Evolutionary conservation across 1,284 basidiomycete species (phyloP), one percentile per base, ranked within the genome.

Genomic region (Melanopsichium pennsylvanicum): DNA sequence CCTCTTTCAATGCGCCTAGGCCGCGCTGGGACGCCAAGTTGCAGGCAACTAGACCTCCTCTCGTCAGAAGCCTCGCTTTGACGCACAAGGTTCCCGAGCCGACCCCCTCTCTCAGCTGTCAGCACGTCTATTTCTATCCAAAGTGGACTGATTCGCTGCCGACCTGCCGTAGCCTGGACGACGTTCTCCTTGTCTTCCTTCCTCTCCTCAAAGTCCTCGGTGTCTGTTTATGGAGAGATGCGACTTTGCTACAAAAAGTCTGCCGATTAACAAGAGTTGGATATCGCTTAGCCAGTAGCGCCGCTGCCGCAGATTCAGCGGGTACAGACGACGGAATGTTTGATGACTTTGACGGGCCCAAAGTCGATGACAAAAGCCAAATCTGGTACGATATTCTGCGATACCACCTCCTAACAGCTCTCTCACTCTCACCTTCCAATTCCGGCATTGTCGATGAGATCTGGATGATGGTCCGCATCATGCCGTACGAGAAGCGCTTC

Each of bases 371-470:
- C 9, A 78, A 82, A 39, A 78, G 81, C 52, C 71, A 75, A 19
- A 77, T 82, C 19, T 98, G 96, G 95, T 88, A 89, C 77, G 87
- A 87, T 70, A 84, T 95, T 44, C 81, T 93, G 41, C 89, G 95
- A 4, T 82, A 86, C 23, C 90, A 91, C 76, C 85, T 98, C 22
- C 85, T 99, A 4, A 95, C 95, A 0, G 89, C 92, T 0, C 85
- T 97, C 8, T 88, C 92, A 23, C 86, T 96, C 40, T 90, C 93
- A 46, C 86, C 88, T 34, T 88, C 68, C 22, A 69, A 90, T 27
- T 92, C 93, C 74, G 90, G 91, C 12, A 55, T 81, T 12, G 54
- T 77, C 10, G 61, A 70, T 40, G 79, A 80, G 61, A 46, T 80
- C 4, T 81, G 79, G 79, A 55, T 49, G 61, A 86, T 97, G 38